A percentile compares a stretch with the other conserved stretches of the same genome.
Evolutionary conservation across 2,329 filamentous ascomycete genomes (phyloP).

Genomic region (Diplodia seriata): DNA sequence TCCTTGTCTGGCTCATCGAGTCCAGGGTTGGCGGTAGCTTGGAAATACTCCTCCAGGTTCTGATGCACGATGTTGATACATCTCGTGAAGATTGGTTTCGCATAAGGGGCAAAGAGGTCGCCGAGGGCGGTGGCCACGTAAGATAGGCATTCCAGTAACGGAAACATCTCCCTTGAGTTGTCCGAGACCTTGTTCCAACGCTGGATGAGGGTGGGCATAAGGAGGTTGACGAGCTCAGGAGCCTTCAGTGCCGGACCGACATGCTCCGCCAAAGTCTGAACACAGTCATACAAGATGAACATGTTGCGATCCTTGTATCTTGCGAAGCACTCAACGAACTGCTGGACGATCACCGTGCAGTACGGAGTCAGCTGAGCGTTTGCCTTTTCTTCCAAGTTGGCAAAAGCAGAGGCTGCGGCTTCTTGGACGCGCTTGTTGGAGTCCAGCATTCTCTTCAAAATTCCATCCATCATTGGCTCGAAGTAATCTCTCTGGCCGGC

Average conservation of each 20-base stretch:
- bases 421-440: slow-evolving; percentile 98
- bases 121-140: slow-evolving; percentile 90
- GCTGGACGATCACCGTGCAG: slow-evolving; percentile 85
- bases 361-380: slow-evolving; percentile 82
- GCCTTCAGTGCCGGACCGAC: slow-evolving; percentile 82
- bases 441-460: slow-evolving; percentile 93
- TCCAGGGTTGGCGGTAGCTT: slow-evolving; percentile 70
- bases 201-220: slow-evolving; percentile 92
- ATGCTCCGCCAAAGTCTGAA: slow-evolving; percentile 93
- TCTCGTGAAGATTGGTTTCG: slow-evolving; percentile 82
- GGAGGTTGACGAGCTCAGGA: slow-evolving; percentile 77
- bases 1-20: slow-evolving; percentile 91
- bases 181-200: slow-evolving; percentile 88
- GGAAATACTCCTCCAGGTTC: slow-evolving; percentile 82
- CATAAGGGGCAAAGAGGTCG: slow-evolving; percentile 81
- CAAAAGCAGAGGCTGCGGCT: slow-evolving; percentile 93
- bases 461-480: slow-evolving; percentile 95
- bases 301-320: slow-evolving; percentile 99
- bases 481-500: slow-evolving; percentile 79
- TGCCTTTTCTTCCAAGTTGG: slow-evolving; percentile 92
- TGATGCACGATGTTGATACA: slow-evolving; percentile 91
- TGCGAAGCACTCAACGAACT: slow-evolving; percentile 89
- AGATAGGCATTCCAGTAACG: slow-evolving; percentile 92
- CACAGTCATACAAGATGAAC: slow-evolving; percentile 98
- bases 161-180: slow-evolving; percentile 91